phyloP scores from a whole-genome alignment of 140 eudicot species.

The Cichorium intybus region DNA sequence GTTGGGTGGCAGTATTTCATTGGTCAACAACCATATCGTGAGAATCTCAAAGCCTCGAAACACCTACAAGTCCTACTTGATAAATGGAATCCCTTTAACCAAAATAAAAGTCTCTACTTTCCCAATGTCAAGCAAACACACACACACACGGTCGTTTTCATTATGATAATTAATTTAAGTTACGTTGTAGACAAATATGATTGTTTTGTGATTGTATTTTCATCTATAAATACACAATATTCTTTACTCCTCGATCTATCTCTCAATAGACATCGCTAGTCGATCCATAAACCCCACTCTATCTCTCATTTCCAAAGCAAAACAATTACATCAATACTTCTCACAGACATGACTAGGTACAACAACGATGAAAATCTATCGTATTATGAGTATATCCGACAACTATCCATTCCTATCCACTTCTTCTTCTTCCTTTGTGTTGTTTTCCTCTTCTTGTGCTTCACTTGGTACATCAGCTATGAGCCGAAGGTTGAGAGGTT shows the following conservation, averaged over 20 bases:
- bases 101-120: slow-evolving; percentile 23
- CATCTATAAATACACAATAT: slow-evolving; percentile 23
- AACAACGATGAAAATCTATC: slow-evolving; percentile 37
- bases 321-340: not conserved
- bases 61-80: slow-evolving; percentile 18
- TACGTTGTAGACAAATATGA: not conserved
- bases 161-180: no score
- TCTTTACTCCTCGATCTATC: not conserved
- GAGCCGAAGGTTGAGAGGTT: slow-evolving; percentile 45
- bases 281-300: slow-evolving; percentile 6
- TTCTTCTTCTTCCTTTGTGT: slow-evolving; percentile 41
- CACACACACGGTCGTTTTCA: no score
- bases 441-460: slow-evolving; percentile 37
- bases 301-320: not conserved
- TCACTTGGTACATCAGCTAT: slow-evolving; percentile 61
- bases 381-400: slow-evolving; percentile 46
- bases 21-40: slow-evolving; percentile 11
- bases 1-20: slow-evolving; percentile 34
- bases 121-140: slow-evolving; percentile 26
- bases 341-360: slow-evolving; percentile 41
- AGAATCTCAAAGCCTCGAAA: slow-evolving; percentile 30
- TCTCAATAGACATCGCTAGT: not conserved
- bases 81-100: slow-evolving; percentile 32
- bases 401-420: slow-evolving; percentile 42
- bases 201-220: not conserved